These are phyloP conservation scores for Kwoniella dendrophila DNA, from an alignment of 768 basidiomycete species.

Conservation along the genomic window DNA sequence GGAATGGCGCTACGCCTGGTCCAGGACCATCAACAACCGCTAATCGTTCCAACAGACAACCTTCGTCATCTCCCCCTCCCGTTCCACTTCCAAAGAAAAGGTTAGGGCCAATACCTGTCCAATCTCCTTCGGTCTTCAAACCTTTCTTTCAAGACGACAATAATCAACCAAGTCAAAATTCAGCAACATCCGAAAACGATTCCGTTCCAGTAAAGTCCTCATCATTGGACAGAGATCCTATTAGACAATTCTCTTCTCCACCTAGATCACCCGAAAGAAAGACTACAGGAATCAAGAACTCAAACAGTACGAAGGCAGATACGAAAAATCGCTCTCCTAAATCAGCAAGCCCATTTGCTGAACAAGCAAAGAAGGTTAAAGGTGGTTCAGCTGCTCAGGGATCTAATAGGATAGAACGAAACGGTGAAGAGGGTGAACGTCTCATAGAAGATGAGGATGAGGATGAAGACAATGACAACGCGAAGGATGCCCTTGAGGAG, in stretches of 20 bases:
- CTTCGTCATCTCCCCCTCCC: not conserved
- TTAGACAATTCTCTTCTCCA: slow-evolving; percentile 26
- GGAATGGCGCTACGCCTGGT: too few relatives aligned
- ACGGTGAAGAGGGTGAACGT: not conserved
- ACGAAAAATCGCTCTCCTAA: not conserved
- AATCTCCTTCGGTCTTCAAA: too few relatives aligned
- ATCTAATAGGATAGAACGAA: not conserved
- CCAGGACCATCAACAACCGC: too few relatives aligned
- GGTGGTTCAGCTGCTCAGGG: not conserved
- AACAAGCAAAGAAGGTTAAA: not conserved
- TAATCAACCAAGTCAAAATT: not conserved
- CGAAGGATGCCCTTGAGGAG: slow-evolving; percentile 4
- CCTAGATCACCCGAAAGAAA: not conserved
- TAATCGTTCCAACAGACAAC: too few relatives aligned
- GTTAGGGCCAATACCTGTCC: too few relatives aligned
- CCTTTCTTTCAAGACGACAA: too few relatives aligned
- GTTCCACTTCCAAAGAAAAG: not conserved
- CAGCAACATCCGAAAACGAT: not conserved
- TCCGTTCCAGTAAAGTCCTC: too few relatives aligned
- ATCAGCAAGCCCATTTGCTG: not conserved
- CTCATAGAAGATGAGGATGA: slow-evolving; percentile 1
- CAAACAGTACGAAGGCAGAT: not conserved
- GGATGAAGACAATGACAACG: not conserved
- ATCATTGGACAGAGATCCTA: too few relatives aligned
- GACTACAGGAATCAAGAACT: not conserved